phyloP scores from a whole-genome alignment of 163 green algal genomes.

The Trebouxiophyceae sp. region DNA sequence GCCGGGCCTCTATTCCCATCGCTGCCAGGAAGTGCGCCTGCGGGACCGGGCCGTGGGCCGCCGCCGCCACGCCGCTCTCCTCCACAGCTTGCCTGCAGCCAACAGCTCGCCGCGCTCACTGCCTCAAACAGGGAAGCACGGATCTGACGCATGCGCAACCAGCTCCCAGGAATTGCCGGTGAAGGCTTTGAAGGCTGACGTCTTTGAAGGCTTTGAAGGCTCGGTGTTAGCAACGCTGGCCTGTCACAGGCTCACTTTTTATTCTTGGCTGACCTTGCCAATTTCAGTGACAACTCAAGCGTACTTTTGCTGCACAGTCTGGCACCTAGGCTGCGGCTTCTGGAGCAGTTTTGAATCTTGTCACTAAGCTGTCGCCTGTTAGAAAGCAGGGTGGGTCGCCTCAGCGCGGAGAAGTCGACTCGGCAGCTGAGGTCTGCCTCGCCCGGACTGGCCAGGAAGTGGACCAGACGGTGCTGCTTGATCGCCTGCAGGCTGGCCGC shows the following conservation, averaged over 20 bases:
- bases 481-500: constrained; percentile 76
- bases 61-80: constrained; percentile 22
- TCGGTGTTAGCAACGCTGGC: not conserved
- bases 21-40: constrained; percentile 57
- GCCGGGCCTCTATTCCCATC: constrained; percentile 58
- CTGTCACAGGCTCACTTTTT: not conserved
- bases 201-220: not conserved
- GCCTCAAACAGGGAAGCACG: no score
- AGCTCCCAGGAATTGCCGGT: no score
- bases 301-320: not conserved
- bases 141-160: no score
- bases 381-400: constrained; percentile 11
- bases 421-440: constrained; percentile 78
- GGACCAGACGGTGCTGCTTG: constrained; percentile 67
- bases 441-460: constrained; percentile 70
- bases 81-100: constrained; percentile 33
- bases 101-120: no score
- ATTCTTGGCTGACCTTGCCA: not conserved
- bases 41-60: constrained; percentile 51
- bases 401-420: constrained; percentile 86
- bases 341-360: not conserved
- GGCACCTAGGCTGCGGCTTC: not conserved
- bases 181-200: no score
- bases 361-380: no score
- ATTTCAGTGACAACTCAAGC: not conserved